These are phyloP conservation scores for Apiotrichum porosum DNA, from an alignment of 1,284 basidiomycete genomes.

Conservation along the genomic window DNA sequence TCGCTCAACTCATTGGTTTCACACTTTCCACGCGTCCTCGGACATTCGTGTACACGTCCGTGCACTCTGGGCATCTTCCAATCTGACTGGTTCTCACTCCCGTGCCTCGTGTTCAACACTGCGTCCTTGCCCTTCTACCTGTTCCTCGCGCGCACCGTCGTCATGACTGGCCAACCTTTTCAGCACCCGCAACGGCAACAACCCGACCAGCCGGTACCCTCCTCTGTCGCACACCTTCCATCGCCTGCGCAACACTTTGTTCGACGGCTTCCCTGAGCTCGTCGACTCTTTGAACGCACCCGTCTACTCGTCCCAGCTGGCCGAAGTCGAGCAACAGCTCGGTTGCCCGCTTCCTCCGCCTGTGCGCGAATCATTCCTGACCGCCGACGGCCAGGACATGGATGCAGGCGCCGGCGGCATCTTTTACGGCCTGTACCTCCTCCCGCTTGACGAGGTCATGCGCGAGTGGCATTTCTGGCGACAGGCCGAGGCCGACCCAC, in stretches of 20 bases:
- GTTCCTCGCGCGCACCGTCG: no score
- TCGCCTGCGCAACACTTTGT: conserved; percentile 69
- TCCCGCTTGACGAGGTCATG: conserved; percentile 82
- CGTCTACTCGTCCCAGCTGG: conserved; percentile 66
- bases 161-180: no score
- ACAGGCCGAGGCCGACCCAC: conserved; percentile 77
- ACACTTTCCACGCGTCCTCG: no score
- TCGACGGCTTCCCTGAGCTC: conserved; percentile 78
- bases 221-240: conserved; percentile 72
- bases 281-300: conserved; percentile 86
- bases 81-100: no score
- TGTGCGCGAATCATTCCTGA: conserved; percentile 76
- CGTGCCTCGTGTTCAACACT: no score
- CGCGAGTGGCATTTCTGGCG: conserved; percentile 94
- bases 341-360: conserved; percentile 71
- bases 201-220: conserved; percentile 54
- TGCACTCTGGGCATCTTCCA: no score
- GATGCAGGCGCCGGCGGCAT: conserved; percentile 65
- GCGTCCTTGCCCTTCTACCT: no score
- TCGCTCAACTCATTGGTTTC: no score
- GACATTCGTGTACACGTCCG: no score
- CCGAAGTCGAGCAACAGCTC: conserved; percentile 72
- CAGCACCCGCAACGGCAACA: no score
- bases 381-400: conserved; percentile 79
- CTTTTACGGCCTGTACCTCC: conserved; percentile 76